A percentile compares a stretch with the other conserved stretches of the same genome.
phyloP scores from a whole-genome alignment of 352 stramenopile genomes.

The Phytophthora pistaciae region DNA sequence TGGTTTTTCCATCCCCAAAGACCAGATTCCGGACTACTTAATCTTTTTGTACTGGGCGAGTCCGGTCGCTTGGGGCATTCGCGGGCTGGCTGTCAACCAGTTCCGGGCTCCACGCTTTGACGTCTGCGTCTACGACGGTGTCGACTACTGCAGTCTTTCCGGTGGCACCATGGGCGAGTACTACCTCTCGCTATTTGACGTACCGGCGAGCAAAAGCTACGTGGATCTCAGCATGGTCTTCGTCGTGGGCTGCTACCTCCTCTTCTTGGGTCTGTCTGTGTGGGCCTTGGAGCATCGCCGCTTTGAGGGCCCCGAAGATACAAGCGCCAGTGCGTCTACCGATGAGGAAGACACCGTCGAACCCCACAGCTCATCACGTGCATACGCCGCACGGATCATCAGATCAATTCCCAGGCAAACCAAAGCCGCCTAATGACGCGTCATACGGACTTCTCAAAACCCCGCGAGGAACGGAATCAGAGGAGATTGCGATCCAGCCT shows the following conservation, averaged over 20 bases:
- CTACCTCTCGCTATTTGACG: constrained; percentile 47
- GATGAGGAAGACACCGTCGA: neutral
- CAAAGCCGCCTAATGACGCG: constrained; percentile 7
- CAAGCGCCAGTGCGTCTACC: constrained; percentile 3
- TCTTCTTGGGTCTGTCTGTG: constrained; percentile 43
- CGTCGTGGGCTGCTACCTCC: constrained; percentile 39
- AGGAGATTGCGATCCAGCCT: constrained; percentile 26
- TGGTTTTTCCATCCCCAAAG: constrained; percentile 57
- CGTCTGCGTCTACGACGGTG: constrained; percentile 42
- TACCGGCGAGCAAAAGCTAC: constrained; percentile 40
- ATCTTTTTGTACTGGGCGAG: constrained; percentile 42
- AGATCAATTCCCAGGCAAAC: neutral
- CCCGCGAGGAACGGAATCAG: constrained; percentile 19
- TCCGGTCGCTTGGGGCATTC: constrained; percentile 49
- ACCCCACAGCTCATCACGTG: neutral
- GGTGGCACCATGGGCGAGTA: constrained; percentile 51
- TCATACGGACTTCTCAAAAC: constrained; percentile 38
- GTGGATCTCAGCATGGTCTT: constrained; percentile 50
- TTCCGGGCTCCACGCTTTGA: constrained; percentile 46
- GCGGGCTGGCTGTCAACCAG: constrained; percentile 45
- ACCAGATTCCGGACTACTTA: constrained; percentile 52
- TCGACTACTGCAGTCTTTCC: constrained; percentile 38
- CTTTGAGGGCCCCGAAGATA: constrained; percentile 36
- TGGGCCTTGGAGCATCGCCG: constrained; percentile 42
- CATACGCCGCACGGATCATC: too few species aligned